Conservation (phyloP, 768 basidiomycete species). For the Trametes sanguinea region DNA sequence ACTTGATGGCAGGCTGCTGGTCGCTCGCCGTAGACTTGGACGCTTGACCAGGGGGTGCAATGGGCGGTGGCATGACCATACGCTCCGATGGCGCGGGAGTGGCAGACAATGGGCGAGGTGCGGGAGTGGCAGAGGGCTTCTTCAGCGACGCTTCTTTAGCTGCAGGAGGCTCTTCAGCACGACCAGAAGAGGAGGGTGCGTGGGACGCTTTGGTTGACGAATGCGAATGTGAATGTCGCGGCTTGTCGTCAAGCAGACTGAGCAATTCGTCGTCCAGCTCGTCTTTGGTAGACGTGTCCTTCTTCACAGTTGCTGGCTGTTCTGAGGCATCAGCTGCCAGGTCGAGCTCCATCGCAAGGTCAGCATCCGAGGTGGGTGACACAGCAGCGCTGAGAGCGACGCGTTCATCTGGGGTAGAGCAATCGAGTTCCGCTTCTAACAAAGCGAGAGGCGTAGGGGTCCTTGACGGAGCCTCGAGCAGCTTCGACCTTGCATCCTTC, state of each 20-base stretch:
- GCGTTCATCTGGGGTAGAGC: neutral
- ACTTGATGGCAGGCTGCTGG: conserved; percentile 10
- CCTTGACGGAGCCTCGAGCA: conserved; percentile 5
- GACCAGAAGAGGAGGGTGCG: neutral
- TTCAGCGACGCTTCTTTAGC: neutral
- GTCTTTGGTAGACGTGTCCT: conserved; percentile 48
- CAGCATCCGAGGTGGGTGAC: conserved; percentile 16
- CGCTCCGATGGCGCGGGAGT: conserved; percentile 38
- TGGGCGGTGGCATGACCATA: conserved; percentile 62
- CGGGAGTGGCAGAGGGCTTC: conserved; percentile 15
- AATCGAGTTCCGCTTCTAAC: conserved; percentile 23
- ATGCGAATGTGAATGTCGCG: conserved; percentile 13
- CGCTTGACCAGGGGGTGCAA: conserved; percentile 9
- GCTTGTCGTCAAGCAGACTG: conserved; percentile 64
- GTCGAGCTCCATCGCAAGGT: conserved; percentile 39
- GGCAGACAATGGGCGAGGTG: conserved; percentile 13
- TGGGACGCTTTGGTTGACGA: neutral
- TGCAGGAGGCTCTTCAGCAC: neutral
- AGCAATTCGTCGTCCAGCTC: conserved; percentile 68
- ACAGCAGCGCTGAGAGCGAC: neutral
- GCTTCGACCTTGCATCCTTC: neutral
- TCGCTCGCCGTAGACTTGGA: neutral
- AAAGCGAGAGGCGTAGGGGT: conserved; percentile 26
- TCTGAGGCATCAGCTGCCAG: conserved; percentile 29
- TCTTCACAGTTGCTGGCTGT: neutral